Evolutionary conservation across 768 basidiomycete species (phyloP), one percentile per base, ranked within the genome.

Genomic region (Vishniacozyma victoriae): DNA sequence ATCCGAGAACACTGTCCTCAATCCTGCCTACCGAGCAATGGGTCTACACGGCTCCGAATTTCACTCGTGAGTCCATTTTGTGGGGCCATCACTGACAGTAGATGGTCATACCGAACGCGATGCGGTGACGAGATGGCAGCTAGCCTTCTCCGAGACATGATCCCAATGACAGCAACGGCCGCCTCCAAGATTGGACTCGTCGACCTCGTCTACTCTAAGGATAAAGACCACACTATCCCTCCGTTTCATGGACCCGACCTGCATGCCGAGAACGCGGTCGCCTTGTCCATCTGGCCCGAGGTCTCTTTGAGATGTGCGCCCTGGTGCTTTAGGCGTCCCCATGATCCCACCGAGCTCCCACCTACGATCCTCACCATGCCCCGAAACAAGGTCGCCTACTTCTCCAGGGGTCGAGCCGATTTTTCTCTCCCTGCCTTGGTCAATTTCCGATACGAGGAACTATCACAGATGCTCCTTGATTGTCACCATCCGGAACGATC

Each of bases 381-480:
- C 36, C 19, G 36, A 15, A 52, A 54, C 46, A 59, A 59, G 39
- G n/a, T 27, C 18, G n/a, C n/a, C 23, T 4, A 35, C 29, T 4
- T 59, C 48, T 35, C 13, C 19, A 1, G 18, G 23, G n/a, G 35
- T 37, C 46, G 54, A 23, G 31, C n/a, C n/a, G n/a, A n/a, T n/a
- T n/a, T n/a, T n/a, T n/a, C 48, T 15, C 48, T 59, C 25, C 52
- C 48, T 4, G 60, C 66, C 13, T 38, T 68, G 2, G 23, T 60
- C 3, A 53, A 58, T 16, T 63, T 52, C 46, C 38, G 66, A 15
- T 55, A 48, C 43, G 58, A 64, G 40, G 66, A 68, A 39, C 46
- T 68, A 5, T 56, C 55, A 7, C 66, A 68, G 46, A 69, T 67
- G 67, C 38, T 62, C 6, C 41, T 69, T 5, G 67, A 69, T 38